Conservation (phyloP, 305 asterid genomes). For the Rubia peregrina region DNA sequence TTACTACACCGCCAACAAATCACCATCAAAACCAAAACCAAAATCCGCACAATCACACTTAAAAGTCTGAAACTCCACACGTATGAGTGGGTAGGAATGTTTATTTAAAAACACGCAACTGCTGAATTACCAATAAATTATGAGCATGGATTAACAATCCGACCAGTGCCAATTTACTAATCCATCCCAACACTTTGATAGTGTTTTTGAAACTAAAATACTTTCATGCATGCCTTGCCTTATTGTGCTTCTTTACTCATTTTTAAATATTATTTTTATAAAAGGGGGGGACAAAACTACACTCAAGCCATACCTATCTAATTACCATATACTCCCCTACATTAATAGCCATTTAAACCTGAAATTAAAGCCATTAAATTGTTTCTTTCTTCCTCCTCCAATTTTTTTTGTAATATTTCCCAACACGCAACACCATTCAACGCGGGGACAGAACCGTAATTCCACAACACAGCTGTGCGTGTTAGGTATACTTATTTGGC, state of each 20-base stretch:
- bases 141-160: too few relatives aligned
- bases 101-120: too few relatives aligned
- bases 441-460: slow-evolving; percentile 16
- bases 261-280: background rate
- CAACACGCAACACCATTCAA: background rate
- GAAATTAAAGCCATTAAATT: background rate
- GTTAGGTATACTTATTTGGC: slow-evolving; percentile 30
- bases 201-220: background rate
- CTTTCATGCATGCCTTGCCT: slow-evolving; percentile 2
- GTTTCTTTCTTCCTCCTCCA: too few relatives aligned
- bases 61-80: too few relatives aligned
- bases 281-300: background rate
- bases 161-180: too few relatives aligned
- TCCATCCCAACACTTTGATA: background rate
- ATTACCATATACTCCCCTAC: background rate
- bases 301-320: background rate
- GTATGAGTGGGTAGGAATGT: too few relatives aligned
- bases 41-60: too few relatives aligned
- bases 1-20: too few relatives aligned
- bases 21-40: too few relatives aligned
- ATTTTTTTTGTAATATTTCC: too few relatives aligned
- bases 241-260: background rate
- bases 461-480: background rate
- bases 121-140: too few relatives aligned
- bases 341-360: slow-evolving; percentile 1